Evolutionary conservation across 2,329 filamentous ascomycete genomes (phyloP).

Genomic region (Triangularia setosa): DNA sequence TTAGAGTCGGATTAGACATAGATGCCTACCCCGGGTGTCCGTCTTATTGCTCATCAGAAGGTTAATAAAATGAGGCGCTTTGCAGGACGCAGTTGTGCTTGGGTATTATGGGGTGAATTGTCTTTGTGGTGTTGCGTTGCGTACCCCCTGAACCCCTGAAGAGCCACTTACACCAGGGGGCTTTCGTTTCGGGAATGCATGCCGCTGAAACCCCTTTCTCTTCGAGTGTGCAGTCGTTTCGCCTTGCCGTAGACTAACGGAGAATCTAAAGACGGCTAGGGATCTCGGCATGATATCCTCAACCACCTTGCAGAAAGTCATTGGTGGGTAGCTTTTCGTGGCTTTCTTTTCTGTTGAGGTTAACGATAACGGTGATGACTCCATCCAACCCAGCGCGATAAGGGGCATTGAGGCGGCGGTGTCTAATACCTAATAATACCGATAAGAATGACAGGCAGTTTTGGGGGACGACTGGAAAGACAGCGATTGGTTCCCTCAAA

Average conservation of each 20-base stretch:
- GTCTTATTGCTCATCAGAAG: neutral
- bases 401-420: neutral
- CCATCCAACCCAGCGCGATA: neutral
- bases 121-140: neutral
- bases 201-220: neutral
- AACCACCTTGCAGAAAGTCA: neutral
- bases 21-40: neutral
- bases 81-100: neutral
- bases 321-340: neutral
- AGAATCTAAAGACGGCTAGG: neutral
- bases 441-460: neutral
- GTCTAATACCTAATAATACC: neutral
- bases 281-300: neutral
- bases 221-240: neutral
- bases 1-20: neutral
- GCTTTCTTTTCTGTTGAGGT: neutral
- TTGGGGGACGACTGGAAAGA: neutral
- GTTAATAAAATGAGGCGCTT: neutral
- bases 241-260: neutral
- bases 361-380: neutral
- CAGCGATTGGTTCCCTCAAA: neutral
- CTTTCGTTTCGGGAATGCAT: neutral
- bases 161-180: constrained; percentile 3
- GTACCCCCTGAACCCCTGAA: neutral
- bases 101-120: neutral